Percentiles rank a stretch among this genome's conserved stretches.
Conservation (phyloP, 2,329 filamentous ascomycete species). For the Alternaria ethzedia region DNA sequence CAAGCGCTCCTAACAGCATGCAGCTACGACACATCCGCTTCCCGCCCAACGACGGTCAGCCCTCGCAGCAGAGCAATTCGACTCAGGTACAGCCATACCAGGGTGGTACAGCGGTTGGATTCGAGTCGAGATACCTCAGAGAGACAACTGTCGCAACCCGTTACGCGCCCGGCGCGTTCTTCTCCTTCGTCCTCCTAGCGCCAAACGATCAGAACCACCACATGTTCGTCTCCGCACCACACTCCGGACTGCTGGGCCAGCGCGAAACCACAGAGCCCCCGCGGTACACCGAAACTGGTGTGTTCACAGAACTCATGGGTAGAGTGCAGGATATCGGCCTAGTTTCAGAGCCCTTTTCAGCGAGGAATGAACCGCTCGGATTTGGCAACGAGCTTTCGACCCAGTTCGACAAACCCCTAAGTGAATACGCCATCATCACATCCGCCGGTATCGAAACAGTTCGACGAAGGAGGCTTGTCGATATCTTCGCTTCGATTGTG, state of each 20-base stretch:
- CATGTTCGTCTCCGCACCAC: constrained; percentile 85
- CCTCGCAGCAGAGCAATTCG: constrained; percentile 27
- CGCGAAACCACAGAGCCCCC: constrained; percentile 59
- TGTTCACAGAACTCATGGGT: constrained; percentile 78
- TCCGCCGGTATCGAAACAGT: constrained; percentile 89
- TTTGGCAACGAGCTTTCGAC: constrained; percentile 96
- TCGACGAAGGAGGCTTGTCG: constrained; percentile 81
- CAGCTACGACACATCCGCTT: constrained; percentile 97
- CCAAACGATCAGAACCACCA: constrained; percentile 65
- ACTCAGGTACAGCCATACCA: constrained; percentile 42
- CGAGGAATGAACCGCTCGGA: constrained; percentile 69
- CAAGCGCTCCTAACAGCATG: constrained; percentile 87
- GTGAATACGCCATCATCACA: constrained; percentile 89
- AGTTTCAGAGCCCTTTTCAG: constrained; percentile 71
- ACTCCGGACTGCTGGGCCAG: constrained; percentile 80
- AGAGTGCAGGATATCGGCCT: constrained; percentile 79
- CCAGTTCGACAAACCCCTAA: constrained; percentile 85
- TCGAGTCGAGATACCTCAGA: constrained; percentile 36
- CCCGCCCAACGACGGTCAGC: constrained; percentile 64
- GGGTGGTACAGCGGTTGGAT: constrained; percentile 30
- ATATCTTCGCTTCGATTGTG: constrained; percentile 86
- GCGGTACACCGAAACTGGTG: constrained; percentile 78
- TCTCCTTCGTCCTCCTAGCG: constrained; percentile 78
- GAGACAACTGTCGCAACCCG: constrained; percentile 58
- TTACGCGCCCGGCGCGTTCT: constrained; percentile 88